Evolutionary conservation across 805 yeast genomes (phyloP), one percentile per base, ranked within the genome.

Genomic region (Tanozyma kutaoensis): DNA sequence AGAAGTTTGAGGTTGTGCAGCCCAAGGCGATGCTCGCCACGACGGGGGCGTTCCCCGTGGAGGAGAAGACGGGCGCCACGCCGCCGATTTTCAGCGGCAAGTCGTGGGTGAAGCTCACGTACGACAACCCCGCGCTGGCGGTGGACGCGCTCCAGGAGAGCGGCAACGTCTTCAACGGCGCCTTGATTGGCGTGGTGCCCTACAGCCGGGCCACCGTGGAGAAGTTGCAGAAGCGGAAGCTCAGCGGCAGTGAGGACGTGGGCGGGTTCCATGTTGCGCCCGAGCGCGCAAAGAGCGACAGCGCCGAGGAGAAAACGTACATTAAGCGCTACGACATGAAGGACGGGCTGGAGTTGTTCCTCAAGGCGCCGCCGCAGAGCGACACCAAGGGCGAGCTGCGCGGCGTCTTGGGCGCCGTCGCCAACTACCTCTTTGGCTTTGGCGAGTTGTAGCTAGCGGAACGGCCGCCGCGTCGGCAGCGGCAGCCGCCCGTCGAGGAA

Each of bases 21-120:
- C 23, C 31, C 12, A 24, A 28, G 13, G 28, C 30, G 3, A 32
- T 20, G 16, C 8, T 35, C 14, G 28, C 37, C 5, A 24, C 38
- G n/a, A 25, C 35, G 1, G 41, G 41, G 4, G 31, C 38, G 4
- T 37, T 37, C 27, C 31, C 6, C 6, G 4, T n/a, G 12, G 21
- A 20, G 12, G 10, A 10, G 20, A 17, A 17, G 20, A 17, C 9
- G 10, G 10, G 14, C 12, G 27, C 20, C 4, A 14, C 35, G 9
- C 32, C 33, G 31, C 93, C 95, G 3, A 76, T 88, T 7, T 79
- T 72, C 50, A 67, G 86, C 9, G 97, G 97, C 1, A 68, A 72
- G 24, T 74, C 81, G 22, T 88, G 97, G 97, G 73, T 86, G n/a
- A 80, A 85, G 45, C 47, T 88, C 28, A 86, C 96, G 3, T 91